Percentiles rank a stretch among this genome's conserved stretches.
phyloP scores from a whole-genome alignment of 1,284 basidiomycete genomes.

The Agaricales sp. region DNA sequence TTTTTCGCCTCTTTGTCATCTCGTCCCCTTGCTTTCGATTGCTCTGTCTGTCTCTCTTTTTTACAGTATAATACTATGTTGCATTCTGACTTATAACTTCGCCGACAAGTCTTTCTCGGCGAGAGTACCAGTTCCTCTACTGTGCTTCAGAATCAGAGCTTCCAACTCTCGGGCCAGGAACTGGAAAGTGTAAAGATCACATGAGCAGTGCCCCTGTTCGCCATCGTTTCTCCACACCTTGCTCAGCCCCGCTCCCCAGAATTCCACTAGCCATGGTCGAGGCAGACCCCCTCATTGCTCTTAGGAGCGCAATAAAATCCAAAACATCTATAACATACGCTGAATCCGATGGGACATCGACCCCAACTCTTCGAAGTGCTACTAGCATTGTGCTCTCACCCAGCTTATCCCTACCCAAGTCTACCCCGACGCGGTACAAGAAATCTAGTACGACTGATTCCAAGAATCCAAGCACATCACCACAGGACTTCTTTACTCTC shows the following conservation, averaged over 20 bases:
- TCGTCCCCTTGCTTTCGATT: no score
- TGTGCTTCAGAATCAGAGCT: background rate
- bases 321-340: conserved; percentile 41
- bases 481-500: conserved; percentile 61
- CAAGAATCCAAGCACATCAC: conserved; percentile 19
- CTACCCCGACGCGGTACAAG: conserved; percentile 63
- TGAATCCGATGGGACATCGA: conserved; percentile 30
- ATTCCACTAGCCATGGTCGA: background rate
- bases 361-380: conserved; percentile 39
- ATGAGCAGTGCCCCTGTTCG: background rate
- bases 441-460: conserved; percentile 40
- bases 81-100: background rate
- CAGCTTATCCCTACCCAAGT: conserved; percentile 49
- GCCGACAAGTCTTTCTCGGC: background rate
- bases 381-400: conserved; percentile 57
- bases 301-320: conserved; percentile 48
- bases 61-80: no score
- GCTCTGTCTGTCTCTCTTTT: no score
- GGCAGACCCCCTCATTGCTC: conserved; percentile 40
- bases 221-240: background rate
- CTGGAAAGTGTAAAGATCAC: background rate
- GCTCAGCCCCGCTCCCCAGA: no score
- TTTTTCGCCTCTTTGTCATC: no score
- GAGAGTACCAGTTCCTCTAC: background rate
- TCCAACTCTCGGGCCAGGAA: background rate